These are phyloP conservation scores for Coleophoma eucalyptorum DNA, from an alignment of 2,329 filamentous ascomycete genomes.

Conservation along the genomic window DNA sequence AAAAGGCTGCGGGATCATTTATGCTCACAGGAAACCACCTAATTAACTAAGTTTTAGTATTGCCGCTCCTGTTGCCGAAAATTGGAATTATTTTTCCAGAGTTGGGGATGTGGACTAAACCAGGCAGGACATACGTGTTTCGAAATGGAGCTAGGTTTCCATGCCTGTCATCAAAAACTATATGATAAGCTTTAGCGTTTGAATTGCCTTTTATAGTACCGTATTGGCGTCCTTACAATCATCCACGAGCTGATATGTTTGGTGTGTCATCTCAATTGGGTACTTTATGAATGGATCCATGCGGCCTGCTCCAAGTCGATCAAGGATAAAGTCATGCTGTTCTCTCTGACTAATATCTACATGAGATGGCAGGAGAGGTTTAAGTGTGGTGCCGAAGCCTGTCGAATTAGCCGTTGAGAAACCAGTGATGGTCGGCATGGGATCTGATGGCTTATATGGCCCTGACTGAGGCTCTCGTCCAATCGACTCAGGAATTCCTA, in stretches of 20 bases:
- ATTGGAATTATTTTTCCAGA: too few species aligned
- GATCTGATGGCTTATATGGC: neutral
- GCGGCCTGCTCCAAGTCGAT: slow-evolving; percentile 6
- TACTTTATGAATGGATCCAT: neutral
- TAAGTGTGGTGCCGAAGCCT: neutral
- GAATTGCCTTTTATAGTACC: too few species aligned
- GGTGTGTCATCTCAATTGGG: slow-evolving; percentile 3
- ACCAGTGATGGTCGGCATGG: neutral
- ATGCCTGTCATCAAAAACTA: slow-evolving; percentile 8
- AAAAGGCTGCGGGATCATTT: neutral
- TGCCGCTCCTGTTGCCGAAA: too few species aligned
- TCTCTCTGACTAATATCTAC: neutral
- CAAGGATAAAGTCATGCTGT: neutral
- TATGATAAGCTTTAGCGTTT: neutral
- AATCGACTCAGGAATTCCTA: slow-evolving; percentile 2
- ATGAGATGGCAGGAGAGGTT: neutral
- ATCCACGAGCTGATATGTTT: slow-evolving; percentile 8
- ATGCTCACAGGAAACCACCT: too few species aligned
- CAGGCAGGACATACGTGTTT: neutral
- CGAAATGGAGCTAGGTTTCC: neutral
- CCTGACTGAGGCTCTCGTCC: neutral
- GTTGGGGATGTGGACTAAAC: neutral
- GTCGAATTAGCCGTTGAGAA: neutral
- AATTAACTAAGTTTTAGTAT: too few species aligned
- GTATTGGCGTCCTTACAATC: slow-evolving; percentile 3